Conservation (phyloP, 768 basidiomycete species). For the Sporobolomyces roseus region DNA sequence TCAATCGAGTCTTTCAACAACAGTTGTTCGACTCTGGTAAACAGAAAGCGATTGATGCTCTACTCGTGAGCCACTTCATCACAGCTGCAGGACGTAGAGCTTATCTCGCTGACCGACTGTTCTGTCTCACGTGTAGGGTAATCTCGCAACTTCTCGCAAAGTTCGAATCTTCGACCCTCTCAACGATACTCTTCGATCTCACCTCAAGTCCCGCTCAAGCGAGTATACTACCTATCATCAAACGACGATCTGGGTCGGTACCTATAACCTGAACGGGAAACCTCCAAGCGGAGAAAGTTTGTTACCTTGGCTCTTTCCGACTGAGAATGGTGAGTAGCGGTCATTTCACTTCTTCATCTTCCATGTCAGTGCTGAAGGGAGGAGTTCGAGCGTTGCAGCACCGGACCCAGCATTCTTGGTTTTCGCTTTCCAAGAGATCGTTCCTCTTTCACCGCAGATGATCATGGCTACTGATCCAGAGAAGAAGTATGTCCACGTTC, state of each 20-base stretch:
- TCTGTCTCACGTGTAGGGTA: conserved; percentile 61
- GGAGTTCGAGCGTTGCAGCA: conserved; percentile 1
- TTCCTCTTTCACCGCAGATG: conserved; percentile 94
- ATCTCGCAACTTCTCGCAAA: conserved; percentile 77
- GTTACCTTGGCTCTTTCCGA: conserved; percentile 83
- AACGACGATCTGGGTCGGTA: conserved; percentile 78
- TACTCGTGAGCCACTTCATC: conserved; percentile 79
- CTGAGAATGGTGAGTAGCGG: conserved; percentile 62
- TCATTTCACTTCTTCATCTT: neutral
- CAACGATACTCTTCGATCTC: conserved; percentile 74
- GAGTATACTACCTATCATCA: conserved; percentile 78
- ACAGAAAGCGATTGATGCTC: conserved; percentile 90
- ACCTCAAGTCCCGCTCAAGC: conserved; percentile 62
- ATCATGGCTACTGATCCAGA: conserved; percentile 54
- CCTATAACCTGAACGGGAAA: conserved; percentile 94
- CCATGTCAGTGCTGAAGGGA: conserved; percentile 13
- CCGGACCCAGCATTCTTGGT: conserved; percentile 74
- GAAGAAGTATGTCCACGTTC: conserved; percentile 26
- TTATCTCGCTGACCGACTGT: neutral
- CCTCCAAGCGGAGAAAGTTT: conserved; percentile 72
- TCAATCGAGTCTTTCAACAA: conserved; percentile 84
- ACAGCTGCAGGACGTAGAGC: too few relatives aligned
- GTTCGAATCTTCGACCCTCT: conserved; percentile 92
- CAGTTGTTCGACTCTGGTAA: conserved; percentile 96
- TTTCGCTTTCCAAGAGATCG: conserved; percentile 93